Base-by-base conservation (phyloP, 164 flowering plant species). In the Vitis riparia region DNA sequence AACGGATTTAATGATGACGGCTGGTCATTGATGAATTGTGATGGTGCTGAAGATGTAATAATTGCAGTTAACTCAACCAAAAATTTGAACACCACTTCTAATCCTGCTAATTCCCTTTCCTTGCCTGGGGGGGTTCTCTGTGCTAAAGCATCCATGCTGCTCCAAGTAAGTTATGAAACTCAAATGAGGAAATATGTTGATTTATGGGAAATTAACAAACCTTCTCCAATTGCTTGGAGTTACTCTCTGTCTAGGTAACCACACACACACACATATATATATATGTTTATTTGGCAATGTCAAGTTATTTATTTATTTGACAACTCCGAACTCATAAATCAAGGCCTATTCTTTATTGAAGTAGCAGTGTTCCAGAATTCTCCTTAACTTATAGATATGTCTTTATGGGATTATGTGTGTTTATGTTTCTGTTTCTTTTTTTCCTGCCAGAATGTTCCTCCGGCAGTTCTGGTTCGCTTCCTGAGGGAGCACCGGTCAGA, bases 121-220 rank as follows among this genome's bases (percentile, higher is more conserved):
- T 67, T 82, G 65, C 69, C 84, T 68, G 94, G 95, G 48, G 97
- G 98, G 51, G 76, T 90, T 71, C 88, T 94, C 8, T 94, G 98
- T 82, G 99, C 93, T 11, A 92, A 94, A 78, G 98, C 97, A 55
- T 92, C 97, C 32, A 92, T 94, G 99, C 85, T 92, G 30, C 91
- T 94, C 68, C 95, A 90, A 80, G 99, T 92, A 71, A 77, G 86
- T 84, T 77, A n/a, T 3, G 23, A 13, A 71, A 55, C 52, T 3
- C 7, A 37, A 37, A 37, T 37, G 44, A 37, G 44, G 44, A 37
- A 37, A 37, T 37, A 37, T 37, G 44, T 37, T 6, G 44, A 37
- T 37, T 37, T 37, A 37, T 37, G 44, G 5, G 44, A 37, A 37
- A 37, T 37, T 37, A 37, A 37, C 7, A 37, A 37, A 37, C 7